Evolutionary conservation across 306 rosid species (phyloP).

Genomic region (Citrullus colocynthis): DNA sequence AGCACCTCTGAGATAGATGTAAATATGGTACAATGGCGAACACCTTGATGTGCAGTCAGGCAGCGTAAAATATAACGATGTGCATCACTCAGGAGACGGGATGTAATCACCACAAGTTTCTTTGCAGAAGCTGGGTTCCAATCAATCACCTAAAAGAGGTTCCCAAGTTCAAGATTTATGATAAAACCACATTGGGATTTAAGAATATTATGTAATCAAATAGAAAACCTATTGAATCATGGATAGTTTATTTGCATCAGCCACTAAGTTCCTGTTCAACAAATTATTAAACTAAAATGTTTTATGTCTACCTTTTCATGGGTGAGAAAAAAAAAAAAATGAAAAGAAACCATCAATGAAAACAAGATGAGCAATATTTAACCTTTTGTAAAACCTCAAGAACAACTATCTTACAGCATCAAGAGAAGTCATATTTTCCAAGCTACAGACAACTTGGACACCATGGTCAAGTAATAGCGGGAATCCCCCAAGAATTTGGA

Average conservation of each 20-base stretch:
- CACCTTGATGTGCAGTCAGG: slow-evolving; percentile 57
- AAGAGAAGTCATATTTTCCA: slow-evolving; percentile 42
- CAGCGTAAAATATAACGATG: slow-evolving; percentile 91
- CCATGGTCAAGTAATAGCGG: slow-evolving; percentile 60
- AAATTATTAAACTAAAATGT: neutral
- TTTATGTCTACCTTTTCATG: neutral
- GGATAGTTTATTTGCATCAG: neutral
- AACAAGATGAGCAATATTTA: slow-evolving; percentile 1
- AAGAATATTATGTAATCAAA: neutral
- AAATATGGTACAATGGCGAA: slow-evolving; percentile 49
- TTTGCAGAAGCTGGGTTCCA: slow-evolving; percentile 40
- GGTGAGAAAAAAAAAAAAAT: neutral
- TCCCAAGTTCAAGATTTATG: slow-evolving; percentile 9
- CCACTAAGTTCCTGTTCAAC: neutral
- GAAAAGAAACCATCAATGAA: neutral
- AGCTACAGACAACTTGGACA: slow-evolving; percentile 62
- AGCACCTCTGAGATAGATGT: slow-evolving; percentile 86
- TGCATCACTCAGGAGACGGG: slow-evolving; percentile 68
- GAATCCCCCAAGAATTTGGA: slow-evolving; percentile 64
- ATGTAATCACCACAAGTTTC: slow-evolving; percentile 58
- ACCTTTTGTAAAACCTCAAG: slow-evolving; percentile 7
- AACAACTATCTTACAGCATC: slow-evolving; percentile 38
- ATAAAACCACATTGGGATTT: neutral
- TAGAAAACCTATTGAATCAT: neutral
- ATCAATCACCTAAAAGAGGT: slow-evolving; percentile 48